A percentile compares a stretch with the other conserved stretches of the same genome.
phyloP scores from a whole-genome alignment of 2,329 filamentous ascomycete species.

The Zymoseptoria tritici region DNA sequence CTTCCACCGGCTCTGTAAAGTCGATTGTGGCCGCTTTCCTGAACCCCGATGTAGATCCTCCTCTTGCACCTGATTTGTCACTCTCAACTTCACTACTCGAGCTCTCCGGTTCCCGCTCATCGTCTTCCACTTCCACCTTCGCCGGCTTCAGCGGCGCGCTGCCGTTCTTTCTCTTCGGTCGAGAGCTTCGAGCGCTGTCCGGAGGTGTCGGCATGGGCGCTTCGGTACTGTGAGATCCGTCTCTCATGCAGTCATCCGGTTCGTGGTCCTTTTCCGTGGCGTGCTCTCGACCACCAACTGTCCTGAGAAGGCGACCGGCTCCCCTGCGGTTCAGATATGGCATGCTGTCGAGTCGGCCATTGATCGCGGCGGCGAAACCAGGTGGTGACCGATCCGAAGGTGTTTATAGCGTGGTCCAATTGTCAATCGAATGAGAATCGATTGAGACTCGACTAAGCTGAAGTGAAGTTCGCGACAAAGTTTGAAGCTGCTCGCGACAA shows the following conservation, averaged over 20 bases:
- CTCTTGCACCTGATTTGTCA: background rate
- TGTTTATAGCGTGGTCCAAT: too few species aligned
- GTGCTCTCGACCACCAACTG: background rate
- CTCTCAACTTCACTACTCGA: background rate
- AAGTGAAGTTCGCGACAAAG: background rate
- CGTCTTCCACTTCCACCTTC: slow-evolving; percentile 3
- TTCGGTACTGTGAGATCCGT: background rate
- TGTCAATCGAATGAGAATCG: background rate
- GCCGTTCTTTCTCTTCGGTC: background rate
- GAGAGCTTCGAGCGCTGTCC: slow-evolving; percentile 1
- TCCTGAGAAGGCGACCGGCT: background rate
- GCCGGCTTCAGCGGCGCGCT: background rate
- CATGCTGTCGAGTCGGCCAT: background rate
- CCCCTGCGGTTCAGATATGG: background rate
- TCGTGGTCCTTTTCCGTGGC: slow-evolving; percentile 1
- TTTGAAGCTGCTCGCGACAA: background rate
- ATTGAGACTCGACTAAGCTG: background rate
- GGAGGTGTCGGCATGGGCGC: slow-evolving; percentile 1
- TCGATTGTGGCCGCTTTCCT: background rate
- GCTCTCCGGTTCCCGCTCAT: slow-evolving; percentile 3
- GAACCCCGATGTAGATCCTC: background rate
- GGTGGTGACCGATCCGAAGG: too few species aligned
- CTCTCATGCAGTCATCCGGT: background rate
- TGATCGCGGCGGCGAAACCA: too few species aligned
- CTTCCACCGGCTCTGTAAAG: background rate